These are phyloP conservation scores for Orbilia brochopaga DNA, from an alignment of 2,329 filamentous ascomycete genomes.

Conservation along the genomic window DNA sequence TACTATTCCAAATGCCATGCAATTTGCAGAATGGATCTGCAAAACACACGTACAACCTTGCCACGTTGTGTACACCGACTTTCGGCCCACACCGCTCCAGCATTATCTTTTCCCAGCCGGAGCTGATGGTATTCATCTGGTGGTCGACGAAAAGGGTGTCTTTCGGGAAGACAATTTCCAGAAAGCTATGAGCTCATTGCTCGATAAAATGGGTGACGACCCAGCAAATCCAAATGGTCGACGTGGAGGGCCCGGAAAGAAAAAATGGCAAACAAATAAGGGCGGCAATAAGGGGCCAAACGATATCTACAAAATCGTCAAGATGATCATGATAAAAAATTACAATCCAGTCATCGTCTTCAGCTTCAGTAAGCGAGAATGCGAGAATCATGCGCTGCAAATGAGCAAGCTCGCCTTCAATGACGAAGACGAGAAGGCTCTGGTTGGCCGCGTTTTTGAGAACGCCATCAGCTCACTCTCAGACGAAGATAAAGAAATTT, in stretches of 20 bases:
- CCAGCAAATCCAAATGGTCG: constrained; percentile 79
- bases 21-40: constrained; percentile 98
- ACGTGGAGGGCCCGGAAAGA: constrained; percentile 78
- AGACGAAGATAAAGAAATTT: constrained; percentile 84
- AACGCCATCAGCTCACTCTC: constrained; percentile 92
- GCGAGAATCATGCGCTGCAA: constrained; percentile 84
- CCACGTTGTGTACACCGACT: constrained; percentile 98
- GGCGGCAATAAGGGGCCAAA: constrained; percentile 71
- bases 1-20: constrained; percentile 98
- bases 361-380: constrained; percentile 98
- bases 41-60: constrained; percentile 98
- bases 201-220: constrained; percentile 84
- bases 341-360: constrained; percentile 99
- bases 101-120: constrained; percentile 97
- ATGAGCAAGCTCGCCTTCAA: constrained; percentile 92
- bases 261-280: constrained; percentile 90
- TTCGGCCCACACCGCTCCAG: constrained; percentile 92
- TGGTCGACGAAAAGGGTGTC: constrained; percentile 94
- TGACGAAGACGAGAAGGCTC: constrained; percentile 89
- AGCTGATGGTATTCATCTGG: constrained; percentile 87
- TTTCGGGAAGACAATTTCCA: constrained; percentile 99
- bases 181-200: constrained; percentile 88
- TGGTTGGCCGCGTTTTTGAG: constrained; percentile 92
- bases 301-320: constrained; percentile 96
- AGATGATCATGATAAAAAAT: constrained; percentile 97